phyloP scores from a whole-genome alignment of 768 basidiomycete species.

The Leccinum rimulosum region DNA sequence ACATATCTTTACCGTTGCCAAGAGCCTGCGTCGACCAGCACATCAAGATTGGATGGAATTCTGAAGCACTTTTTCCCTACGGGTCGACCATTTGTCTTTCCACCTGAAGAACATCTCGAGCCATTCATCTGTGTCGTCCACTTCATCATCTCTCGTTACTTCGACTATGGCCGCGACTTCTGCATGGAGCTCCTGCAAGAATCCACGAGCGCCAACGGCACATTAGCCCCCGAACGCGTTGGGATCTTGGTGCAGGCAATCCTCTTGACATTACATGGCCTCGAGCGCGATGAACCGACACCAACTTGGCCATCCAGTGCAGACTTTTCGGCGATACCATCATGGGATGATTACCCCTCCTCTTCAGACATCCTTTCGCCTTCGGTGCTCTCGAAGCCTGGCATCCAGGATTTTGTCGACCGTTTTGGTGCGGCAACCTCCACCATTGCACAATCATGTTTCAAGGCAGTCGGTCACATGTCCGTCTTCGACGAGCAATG shows the following conservation, averaged over 20 bases:
- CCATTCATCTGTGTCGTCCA: slow-evolving; percentile 77
- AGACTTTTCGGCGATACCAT: slow-evolving; percentile 57
- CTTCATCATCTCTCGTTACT: slow-evolving; percentile 78
- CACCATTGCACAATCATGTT: slow-evolving; percentile 55
- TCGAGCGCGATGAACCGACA: slow-evolving; percentile 67
- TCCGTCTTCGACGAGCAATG: slow-evolving; percentile 85
- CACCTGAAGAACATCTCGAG: slow-evolving; percentile 74
- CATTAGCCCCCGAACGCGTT: slow-evolving; percentile 68
- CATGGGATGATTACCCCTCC: slow-evolving; percentile 65
- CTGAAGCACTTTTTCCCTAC: slow-evolving; percentile 79
- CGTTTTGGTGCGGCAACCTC: slow-evolving; percentile 57
- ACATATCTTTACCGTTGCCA: slow-evolving; percentile 94
- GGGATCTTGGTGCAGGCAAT: slow-evolving; percentile 75
- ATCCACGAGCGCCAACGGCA: slow-evolving; percentile 42
- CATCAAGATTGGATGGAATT: slow-evolving; percentile 72
- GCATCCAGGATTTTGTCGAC: slow-evolving; percentile 71
- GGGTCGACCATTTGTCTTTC: slow-evolving; percentile 56
- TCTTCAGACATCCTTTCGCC: slow-evolving; percentile 63
- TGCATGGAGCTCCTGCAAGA: slow-evolving; percentile 82
- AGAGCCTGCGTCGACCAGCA: slow-evolving; percentile 78
- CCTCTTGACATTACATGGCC: slow-evolving; percentile 63
- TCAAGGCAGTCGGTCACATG: slow-evolving; percentile 68
- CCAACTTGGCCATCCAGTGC: slow-evolving; percentile 78
- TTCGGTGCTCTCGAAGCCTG: slow-evolving; percentile 55
- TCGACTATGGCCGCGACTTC: slow-evolving; percentile 81